Evolutionary conservation across 2,329 filamentous ascomycete species (phyloP).

Genomic region (Diaporthe australafricana): DNA sequence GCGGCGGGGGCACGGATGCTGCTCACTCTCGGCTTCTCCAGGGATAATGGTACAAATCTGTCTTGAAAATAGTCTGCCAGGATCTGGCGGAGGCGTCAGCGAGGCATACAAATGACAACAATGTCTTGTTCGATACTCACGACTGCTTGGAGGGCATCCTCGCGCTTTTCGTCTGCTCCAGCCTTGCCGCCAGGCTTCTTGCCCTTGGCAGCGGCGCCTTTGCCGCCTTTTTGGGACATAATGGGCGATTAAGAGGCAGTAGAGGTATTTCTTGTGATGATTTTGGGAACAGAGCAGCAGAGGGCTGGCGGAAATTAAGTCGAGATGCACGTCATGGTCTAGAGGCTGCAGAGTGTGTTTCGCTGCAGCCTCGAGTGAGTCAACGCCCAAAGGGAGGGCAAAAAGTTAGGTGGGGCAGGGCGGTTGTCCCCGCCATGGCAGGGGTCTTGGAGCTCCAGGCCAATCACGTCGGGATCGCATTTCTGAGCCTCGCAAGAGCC

Average conservation of each 20-base stretch:
- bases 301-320: neutral
- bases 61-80: conserved; percentile 96
- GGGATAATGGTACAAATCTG: conserved; percentile 87
- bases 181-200: conserved; percentile 65
- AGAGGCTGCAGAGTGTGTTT: neutral
- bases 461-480: conserved; percentile 27
- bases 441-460: neutral
- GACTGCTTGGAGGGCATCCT: conserved; percentile 69
- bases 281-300: neutral
- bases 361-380: conserved; percentile 20
- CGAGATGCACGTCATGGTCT: conserved; percentile 17
- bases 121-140: conserved; percentile 52
- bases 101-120: conserved; percentile 34
- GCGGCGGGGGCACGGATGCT: neutral
- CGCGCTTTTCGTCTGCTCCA: conserved; percentile 63
- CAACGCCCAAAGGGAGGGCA: conserved; percentile 25
- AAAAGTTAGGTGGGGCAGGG: conserved; percentile 28
- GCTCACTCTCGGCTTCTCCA: conserved; percentile 87
- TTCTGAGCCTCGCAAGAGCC: conserved; percentile 9
- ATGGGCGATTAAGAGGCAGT: neutral
- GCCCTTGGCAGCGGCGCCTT: conserved; percentile 55
- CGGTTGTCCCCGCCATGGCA: conserved; percentile 22
- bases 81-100: conserved; percentile 64
- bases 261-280: neutral
- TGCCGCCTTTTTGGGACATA: conserved; percentile 59